Evolutionary conservation across 805 yeast genomes (phyloP), one percentile per base, ranked within the genome.

Genomic region (Cyberlindnera meyerae): DNA sequence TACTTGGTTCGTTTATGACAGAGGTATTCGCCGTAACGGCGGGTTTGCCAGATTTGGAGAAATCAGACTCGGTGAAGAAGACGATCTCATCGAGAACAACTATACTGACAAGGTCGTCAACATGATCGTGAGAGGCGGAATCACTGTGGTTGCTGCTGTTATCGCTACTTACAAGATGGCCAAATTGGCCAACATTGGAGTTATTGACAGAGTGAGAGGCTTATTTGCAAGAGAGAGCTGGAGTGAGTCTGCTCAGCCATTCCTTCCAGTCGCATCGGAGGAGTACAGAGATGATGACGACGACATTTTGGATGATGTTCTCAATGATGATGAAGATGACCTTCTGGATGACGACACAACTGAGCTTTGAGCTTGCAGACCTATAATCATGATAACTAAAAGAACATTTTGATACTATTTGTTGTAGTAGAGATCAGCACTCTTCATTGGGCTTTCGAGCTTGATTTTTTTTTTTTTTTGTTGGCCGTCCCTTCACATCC

Each of bases 21-120:
- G 82, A 18, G 89, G 84, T 55, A 88, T 84, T 43, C 75, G 82
- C 49, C 95, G 95, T 39, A 76, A 85, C 43, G 77, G 86, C 33
- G 59, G 59, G 6, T 53, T 54, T 34, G 45, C 51, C 29, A 69
- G 87, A 49, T 79, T 87, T 57, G 96, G 96, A n/a, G 95, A 83
- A 55, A 89, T 89, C 42, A 69, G 96, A 51, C 68, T 89, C 29
- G 95, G 87, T 33, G 88, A 79, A 24, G 88, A 79, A 21, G 82
- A 78, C 42, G 75, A 83, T 34, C 86, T 82, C 51, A 77, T 84
- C 44, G 82, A 79, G 34, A 45, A 53, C 24, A 43, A 45, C 44
- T 44, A 52, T 7, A 70, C 77, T 7, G 93, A 84, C 55, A 71
- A 64, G 31, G 71, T 72, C 14, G 83, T 83, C 3, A 84, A 84